A percentile compares a stretch with the other conserved stretches of the same genome.
Conservation (phyloP, 441 rosid genomes). For the Hura crepitans region DNA sequence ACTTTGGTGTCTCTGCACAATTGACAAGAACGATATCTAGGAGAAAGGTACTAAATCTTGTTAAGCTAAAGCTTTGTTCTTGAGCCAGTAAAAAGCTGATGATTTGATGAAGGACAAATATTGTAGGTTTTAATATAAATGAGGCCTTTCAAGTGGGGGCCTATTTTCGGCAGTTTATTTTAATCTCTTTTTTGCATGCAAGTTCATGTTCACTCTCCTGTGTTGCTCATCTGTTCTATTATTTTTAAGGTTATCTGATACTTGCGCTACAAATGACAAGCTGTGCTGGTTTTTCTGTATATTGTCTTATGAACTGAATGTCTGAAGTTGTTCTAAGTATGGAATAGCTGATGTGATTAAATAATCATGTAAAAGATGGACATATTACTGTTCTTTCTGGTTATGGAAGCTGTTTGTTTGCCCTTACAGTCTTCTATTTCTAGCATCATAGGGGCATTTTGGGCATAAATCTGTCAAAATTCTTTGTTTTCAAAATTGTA, state of each 20-base stretch:
- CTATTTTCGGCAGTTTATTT: not conserved
- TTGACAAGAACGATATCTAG: slow-evolving; percentile 91
- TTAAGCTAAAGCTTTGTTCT: slow-evolving; percentile 7
- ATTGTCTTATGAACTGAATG: not conserved
- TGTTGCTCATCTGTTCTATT: not conserved
- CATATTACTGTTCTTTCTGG: not conserved
- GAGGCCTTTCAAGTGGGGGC: slow-evolving; percentile 6
- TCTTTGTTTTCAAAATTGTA: not conserved
- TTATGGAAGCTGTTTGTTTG: not conserved
- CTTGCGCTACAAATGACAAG: not conserved
- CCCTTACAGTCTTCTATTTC: not conserved
- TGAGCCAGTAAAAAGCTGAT: not conserved
- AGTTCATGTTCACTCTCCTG: not conserved
- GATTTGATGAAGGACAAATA: not conserved
- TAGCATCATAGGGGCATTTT: not conserved
- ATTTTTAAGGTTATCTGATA: not conserved
- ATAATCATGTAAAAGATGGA: slow-evolving; percentile 2
- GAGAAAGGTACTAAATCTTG: slow-evolving; percentile 71
- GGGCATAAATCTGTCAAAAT: not conserved
- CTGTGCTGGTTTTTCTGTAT: not conserved
- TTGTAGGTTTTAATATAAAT: not conserved
- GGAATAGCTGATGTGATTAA: not conserved
- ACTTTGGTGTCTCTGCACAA: slow-evolving; percentile 98
- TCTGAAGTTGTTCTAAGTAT: not conserved
- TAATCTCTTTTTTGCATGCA: slow-evolving; percentile 1